These are phyloP conservation scores for Sherardia arvensis DNA, from an alignment of 257 asterid species.

Conservation along the genomic window DNA sequence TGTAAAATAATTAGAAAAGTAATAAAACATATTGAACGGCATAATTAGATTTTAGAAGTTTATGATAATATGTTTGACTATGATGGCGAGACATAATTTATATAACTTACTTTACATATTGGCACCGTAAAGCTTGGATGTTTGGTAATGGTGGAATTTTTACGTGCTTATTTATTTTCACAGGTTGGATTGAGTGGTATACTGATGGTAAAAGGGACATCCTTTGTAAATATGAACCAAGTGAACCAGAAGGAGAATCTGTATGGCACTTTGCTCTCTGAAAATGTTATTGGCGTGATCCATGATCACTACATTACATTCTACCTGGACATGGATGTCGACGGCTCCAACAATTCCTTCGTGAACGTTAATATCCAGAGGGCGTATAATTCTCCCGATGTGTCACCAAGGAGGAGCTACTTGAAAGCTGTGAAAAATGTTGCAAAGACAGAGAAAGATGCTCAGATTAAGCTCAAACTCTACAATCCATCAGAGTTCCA, in stretches of 20 bases:
- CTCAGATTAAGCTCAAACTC: constrained; percentile 59
- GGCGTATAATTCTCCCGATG: constrained; percentile 42
- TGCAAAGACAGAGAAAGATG: constrained; percentile 84
- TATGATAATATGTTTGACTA: too few relatives aligned
- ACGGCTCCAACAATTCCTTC: constrained; percentile 69
- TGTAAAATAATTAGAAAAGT: too few relatives aligned
- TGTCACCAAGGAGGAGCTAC: constrained; percentile 72
- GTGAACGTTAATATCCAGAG: constrained; percentile 73
- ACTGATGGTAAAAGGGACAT: constrained; percentile 83
- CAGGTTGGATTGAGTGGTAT: constrained; percentile 89
- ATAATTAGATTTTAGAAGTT: neutral
- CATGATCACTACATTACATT: constrained; percentile 85
- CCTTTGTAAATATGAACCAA: constrained; percentile 60
- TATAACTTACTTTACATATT: neutral
- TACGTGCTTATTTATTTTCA: neutral
- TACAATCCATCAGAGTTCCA: constrained; percentile 88
- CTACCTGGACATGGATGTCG: constrained; percentile 87
- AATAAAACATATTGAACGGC: neutral
- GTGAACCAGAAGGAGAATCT: constrained; percentile 52
- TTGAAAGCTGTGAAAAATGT: constrained; percentile 61
- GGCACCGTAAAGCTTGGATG: neutral
- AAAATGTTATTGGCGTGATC: constrained; percentile 79
- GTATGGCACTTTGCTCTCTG: constrained; percentile 69
- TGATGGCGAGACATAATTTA: neutral
- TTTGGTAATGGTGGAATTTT: neutral